These are phyloP conservation scores for Jamesozyma lodderae DNA, from an alignment of 805 yeast genomes.

Conservation along the genomic window DNA sequence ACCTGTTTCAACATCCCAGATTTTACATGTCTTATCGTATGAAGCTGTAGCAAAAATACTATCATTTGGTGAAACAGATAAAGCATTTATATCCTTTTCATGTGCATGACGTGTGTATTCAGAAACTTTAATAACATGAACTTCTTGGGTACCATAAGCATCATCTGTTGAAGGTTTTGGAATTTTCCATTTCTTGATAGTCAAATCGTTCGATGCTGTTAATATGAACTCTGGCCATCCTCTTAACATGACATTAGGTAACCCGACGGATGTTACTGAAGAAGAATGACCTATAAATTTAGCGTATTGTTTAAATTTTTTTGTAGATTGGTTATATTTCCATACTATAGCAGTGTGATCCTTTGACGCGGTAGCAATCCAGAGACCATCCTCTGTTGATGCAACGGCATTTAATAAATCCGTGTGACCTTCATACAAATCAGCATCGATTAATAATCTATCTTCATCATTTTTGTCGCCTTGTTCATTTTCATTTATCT, in stretches of 20 bases:
- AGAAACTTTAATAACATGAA: constrained; percentile 44
- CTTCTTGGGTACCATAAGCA: constrained; percentile 10
- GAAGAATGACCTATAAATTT: constrained; percentile 80
- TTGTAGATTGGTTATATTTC: constrained; percentile 45
- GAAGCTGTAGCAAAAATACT: constrained; percentile 86
- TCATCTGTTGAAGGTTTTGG: constrained; percentile 34
- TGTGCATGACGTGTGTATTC: constrained; percentile 93
- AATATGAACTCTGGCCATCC: constrained; percentile 56
- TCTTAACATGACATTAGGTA: constrained; percentile 46
- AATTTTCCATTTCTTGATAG: constrained; percentile 77
- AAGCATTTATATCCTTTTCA: constrained; percentile 87
- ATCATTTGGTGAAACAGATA: constrained; percentile 88
- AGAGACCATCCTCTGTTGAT: constrained; percentile 65
- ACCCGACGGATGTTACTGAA: constrained; percentile 71
- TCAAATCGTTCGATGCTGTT: constrained; percentile 80
- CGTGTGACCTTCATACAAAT: constrained; percentile 67
- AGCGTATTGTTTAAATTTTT: constrained; percentile 41
- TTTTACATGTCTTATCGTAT: constrained; percentile 82
- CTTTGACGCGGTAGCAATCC: constrained; percentile 90
- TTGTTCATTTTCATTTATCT: background rate
- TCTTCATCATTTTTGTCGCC: constrained; percentile 4
- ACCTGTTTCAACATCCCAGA: constrained; percentile 83
- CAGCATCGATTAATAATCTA: constrained; percentile 44
- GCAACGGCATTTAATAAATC: constrained; percentile 80
- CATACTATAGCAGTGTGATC: constrained; percentile 81